A percentile compares a stretch with the other conserved stretches of the same genome.
Conservation (phyloP, 164 flowering plant genomes). For the Buxus sempervirens region DNA sequence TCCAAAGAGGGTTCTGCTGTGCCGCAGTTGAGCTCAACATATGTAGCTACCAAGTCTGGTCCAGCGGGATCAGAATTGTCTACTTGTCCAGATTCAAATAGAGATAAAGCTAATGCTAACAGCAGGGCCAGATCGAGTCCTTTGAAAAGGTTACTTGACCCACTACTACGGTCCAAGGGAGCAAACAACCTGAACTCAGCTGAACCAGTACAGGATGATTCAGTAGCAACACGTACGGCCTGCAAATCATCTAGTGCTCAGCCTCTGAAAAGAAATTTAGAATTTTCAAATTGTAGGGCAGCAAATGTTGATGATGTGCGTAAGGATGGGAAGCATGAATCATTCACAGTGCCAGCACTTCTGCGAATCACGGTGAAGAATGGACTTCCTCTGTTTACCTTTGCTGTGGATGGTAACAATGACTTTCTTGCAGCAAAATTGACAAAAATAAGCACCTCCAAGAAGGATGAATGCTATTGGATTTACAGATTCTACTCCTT, state of each 20-base stretch:
- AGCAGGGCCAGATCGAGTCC: slow-evolving; percentile 67
- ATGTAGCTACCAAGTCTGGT: slow-evolving; percentile 41
- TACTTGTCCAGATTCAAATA: slow-evolving; percentile 17
- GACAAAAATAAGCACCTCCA: slow-evolving; percentile 29
- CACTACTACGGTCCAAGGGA: slow-evolving; percentile 52
- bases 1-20: slow-evolving; percentile 48
- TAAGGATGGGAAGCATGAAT: slow-evolving; percentile 20
- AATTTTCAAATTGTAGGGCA: slow-evolving; percentile 18
- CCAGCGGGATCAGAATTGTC: slow-evolving; percentile 35
- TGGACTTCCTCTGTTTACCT: slow-evolving; percentile 59
- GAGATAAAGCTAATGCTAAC: slow-evolving; percentile 26
- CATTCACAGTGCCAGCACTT: slow-evolving; percentile 43
- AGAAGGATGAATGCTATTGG: slow-evolving; percentile 37
- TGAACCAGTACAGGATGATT: slow-evolving; percentile 18
- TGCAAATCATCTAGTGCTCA: slow-evolving; percentile 14
- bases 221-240: slow-evolving; percentile 1
- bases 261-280: slow-evolving; percentile 24
- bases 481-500: slow-evolving; percentile 58
- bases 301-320: slow-evolving; percentile 14
- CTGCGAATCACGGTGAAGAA: slow-evolving; percentile 48
- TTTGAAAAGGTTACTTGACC: slow-evolving; percentile 74
- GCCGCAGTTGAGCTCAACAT: slow-evolving; percentile 42
- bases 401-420: slow-evolving; percentile 40
- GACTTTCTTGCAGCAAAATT: slow-evolving; percentile 54
- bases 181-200: slow-evolving; percentile 15